Percentiles rank a stretch among this genome's conserved stretches.
These are phyloP conservation scores for Pleurotus ostreatus DNA, from an alignment of 768 basidiomycete genomes.

Conservation along the genomic window DNA sequence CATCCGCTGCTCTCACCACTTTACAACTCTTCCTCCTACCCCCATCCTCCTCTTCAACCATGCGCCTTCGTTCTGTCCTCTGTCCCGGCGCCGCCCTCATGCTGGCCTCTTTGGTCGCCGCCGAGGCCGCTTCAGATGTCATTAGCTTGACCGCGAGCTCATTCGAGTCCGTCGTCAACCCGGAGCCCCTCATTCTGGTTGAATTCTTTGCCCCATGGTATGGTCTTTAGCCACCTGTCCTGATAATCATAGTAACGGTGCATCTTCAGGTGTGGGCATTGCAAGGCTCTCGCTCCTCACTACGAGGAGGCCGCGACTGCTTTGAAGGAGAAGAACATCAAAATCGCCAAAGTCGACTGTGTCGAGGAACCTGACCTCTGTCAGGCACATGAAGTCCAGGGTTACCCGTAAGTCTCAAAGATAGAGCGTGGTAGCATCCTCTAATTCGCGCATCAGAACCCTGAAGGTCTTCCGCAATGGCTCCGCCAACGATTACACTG, in stretches of 20 bases:
- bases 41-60: conserved; percentile 25
- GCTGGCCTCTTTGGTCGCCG: conserved; percentile 46
- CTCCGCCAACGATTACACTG: conserved; percentile 72
- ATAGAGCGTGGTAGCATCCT: no score
- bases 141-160: conserved; percentile 63
- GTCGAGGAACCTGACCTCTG: conserved; percentile 93
- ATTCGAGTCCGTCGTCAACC: conserved; percentile 63
- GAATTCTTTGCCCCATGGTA: conserved; percentile 96
- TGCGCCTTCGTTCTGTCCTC: conserved; percentile 62
- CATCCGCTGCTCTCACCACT: neutral
- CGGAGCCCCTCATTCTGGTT: conserved; percentile 76
- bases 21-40: conserved; percentile 1
- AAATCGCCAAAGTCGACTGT: conserved; percentile 95
- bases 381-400: conserved; percentile 80
- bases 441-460: conserved; percentile 44
- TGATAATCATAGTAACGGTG: neutral
- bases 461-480: conserved; percentile 92
- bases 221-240: conserved; percentile 1
- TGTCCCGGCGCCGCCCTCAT: conserved; percentile 46
- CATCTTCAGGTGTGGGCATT: conserved; percentile 82
- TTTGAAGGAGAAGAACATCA: conserved; percentile 87
- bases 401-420: conserved; percentile 76
- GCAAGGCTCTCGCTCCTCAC: conserved; percentile 91
- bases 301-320: conserved; percentile 92
- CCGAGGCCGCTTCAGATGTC: conserved; percentile 74